Evolutionary conservation across 345 rosid genomes (phyloP).

Genomic region (Pseudoturritis turrita): DNA sequence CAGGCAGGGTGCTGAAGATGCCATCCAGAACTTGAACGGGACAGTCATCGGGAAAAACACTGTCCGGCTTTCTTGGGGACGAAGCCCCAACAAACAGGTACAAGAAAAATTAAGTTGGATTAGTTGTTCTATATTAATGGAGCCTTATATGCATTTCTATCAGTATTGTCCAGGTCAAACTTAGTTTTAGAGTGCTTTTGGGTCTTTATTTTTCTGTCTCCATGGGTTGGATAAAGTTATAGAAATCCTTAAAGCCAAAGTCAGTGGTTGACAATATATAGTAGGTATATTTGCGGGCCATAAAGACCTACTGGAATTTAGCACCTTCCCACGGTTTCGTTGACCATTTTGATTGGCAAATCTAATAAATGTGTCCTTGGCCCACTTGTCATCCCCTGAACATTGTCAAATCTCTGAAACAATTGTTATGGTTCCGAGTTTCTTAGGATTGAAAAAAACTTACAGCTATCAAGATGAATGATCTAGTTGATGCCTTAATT

Average conservation of each 20-base stretch:
- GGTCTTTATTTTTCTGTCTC: not conserved
- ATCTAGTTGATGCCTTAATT: not conserved
- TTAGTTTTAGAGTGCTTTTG: not conserved
- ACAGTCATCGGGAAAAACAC: conserved; percentile 74
- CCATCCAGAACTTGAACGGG: conserved; percentile 63
- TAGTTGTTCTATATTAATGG: not conserved
- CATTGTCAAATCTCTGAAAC: not conserved
- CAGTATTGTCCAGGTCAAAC: not conserved
- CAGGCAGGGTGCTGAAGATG: conserved; percentile 79
- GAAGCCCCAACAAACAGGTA: conserved; percentile 82
- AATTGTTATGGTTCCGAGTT: not conserved
- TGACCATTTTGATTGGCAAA: conserved; percentile 13
- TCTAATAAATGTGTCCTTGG: conserved; percentile 7
- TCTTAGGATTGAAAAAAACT: not conserved
- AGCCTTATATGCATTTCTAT: not conserved
- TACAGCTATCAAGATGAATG: not conserved
- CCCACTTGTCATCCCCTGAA: conserved; percentile 4
- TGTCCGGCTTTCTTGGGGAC: conserved; percentile 90
- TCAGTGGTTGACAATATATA: conserved; percentile 15
- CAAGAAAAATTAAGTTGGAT: not conserved
- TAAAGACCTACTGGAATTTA: conserved; percentile 1
- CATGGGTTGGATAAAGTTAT: not conserved
- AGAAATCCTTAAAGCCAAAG: not conserved
- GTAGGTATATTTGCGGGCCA: conserved; percentile 23
- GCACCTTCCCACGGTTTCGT: not conserved